These are phyloP conservation scores for Pyrrhoderma noxium DNA, from an alignment of 1,284 basidiomycete genomes.

Conservation along the genomic window DNA sequence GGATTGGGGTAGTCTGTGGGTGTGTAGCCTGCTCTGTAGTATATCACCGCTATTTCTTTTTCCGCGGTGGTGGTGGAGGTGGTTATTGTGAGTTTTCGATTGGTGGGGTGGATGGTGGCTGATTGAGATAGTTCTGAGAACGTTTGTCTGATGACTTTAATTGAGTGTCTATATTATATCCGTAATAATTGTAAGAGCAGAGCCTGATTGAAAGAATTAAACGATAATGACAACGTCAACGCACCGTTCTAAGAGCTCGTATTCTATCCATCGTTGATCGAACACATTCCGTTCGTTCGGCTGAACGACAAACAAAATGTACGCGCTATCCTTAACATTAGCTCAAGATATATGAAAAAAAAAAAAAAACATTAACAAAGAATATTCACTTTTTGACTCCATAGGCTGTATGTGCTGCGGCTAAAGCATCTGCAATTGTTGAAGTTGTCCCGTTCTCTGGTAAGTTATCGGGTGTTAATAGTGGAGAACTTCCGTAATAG, in stretches of 20 bases:
- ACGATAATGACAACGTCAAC: slow-evolving; percentile 19
- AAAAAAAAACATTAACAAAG: not conserved
- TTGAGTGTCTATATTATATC: slow-evolving; percentile 48
- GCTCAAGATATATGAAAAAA: not conserved
- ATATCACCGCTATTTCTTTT: slow-evolving; percentile 75
- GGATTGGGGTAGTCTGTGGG: slow-evolving; percentile 73
- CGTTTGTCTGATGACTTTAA: slow-evolving; percentile 69
- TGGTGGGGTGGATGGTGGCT: slow-evolving; percentile 40
- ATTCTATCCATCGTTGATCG: slow-evolving; percentile 88
- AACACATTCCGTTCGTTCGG: slow-evolving; percentile 92
- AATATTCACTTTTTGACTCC: slow-evolving; percentile 40
- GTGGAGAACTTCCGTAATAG: slow-evolving; percentile 56
- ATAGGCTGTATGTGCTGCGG: slow-evolving; percentile 75
- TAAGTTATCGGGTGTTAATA: slow-evolving; percentile 51
- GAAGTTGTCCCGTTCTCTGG: slow-evolving; percentile 71
- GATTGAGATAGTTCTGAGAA: slow-evolving; percentile 56
- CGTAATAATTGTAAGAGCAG: not conserved
- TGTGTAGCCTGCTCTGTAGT: slow-evolving; percentile 85
- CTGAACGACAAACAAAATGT: slow-evolving; percentile 86
- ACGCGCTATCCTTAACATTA: slow-evolving; percentile 37
- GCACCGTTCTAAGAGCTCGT: slow-evolving; percentile 71
- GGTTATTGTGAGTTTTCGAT: slow-evolving; percentile 35
- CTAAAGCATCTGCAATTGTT: slow-evolving; percentile 71
- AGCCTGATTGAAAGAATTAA: not conserved
- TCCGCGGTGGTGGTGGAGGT: slow-evolving; percentile 24